Percentiles rank a stretch among this genome's conserved stretches.
Evolutionary conservation across 331 rosid genomes (phyloP).

Genomic region (Cydonia oblonga): DNA sequence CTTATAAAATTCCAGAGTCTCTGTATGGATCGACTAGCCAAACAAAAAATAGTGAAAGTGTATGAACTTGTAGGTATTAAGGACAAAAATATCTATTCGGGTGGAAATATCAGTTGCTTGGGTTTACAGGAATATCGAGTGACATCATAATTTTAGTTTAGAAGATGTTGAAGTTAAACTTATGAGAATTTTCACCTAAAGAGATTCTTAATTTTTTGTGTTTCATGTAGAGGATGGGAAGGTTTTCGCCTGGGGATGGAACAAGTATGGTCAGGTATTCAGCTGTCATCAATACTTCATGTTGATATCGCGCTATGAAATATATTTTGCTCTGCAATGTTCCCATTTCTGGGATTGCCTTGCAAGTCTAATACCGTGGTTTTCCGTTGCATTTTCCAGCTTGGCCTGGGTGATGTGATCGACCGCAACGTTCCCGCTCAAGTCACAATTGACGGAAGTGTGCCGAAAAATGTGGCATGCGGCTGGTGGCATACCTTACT

Average conservation of each 20-base stretch:
- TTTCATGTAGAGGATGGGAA: constrained; percentile 50
- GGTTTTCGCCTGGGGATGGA: constrained; percentile 98
- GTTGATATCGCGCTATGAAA: not conserved
- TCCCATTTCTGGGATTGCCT: not conserved
- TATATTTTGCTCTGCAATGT: not conserved
- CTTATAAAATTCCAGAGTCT: not conserved
- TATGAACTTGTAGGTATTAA: not conserved
- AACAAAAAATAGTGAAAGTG: not conserved
- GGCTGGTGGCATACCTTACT: constrained; percentile 99
- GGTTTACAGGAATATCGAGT: not conserved
- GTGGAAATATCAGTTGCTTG: not conserved
- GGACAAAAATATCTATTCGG: not conserved
- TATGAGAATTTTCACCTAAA: not conserved
- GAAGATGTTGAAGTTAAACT: not conserved
- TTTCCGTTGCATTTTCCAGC: constrained; percentile 34
- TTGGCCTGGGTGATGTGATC: constrained; percentile 82
- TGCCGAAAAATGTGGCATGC: constrained; percentile 54
- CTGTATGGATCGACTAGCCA: not conserved
- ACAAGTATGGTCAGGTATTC: constrained; percentile 87
- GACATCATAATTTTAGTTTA: not conserved
- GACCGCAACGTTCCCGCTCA: constrained; percentile 79
- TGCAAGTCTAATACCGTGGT: not conserved
- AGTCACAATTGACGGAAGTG: constrained; percentile 46
- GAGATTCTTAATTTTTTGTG: not conserved
- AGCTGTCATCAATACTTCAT: not conserved